Evolutionary conservation across 305 asterid genomes (phyloP), one percentile per base, ranked within the genome.

Genomic region (Stenogyne calaminthoides): DNA sequence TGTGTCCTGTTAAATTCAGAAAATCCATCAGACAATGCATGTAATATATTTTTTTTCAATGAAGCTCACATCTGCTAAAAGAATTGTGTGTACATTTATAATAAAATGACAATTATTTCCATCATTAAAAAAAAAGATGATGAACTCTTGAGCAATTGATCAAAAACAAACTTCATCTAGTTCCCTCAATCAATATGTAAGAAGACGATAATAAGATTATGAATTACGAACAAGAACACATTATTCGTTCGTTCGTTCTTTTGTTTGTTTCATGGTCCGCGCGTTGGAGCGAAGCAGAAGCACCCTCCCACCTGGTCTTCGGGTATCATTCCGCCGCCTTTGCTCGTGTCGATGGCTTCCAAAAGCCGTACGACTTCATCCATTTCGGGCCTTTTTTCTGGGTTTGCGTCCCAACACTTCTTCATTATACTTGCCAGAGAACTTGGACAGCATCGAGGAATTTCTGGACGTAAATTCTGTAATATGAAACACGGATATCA

Each of bases 261-360:
- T n/a, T n/a, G n/a, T n/a, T n/a, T n/a, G 10, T 70, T 19, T 84
- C 81, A 90, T 7, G 91, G 92, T n/a, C 94, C 91, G n/a, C 90
- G 88, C 1, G 73, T 57, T 3, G 94, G 91, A 16, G 79, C 83
- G 29, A 90, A 84, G 87, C 97, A 90, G 77, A 90, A 85, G 73
- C 97, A 90, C 15, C 95, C 84, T 18, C 75, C 73, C 0, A 80
- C 85, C 37, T 88, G 87, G 68, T 88, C 95, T 56, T 88, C 93
- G 1, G 97, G 90, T 69, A 91, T 83, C 97, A 91, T 91, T 9
- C 97, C 95, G 34, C 97, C 95, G 34, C 95, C 92, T 77, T 84
- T 91, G 89, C 88, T 86, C 12, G 95, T 91, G 80, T 91, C 95
- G 39, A 91, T 78, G 3, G 88, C 90, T 67, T 91, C 95, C 79